Base-by-base conservation (phyloP, 306 rosid species). In the Fragaria ananassa region DNA sequence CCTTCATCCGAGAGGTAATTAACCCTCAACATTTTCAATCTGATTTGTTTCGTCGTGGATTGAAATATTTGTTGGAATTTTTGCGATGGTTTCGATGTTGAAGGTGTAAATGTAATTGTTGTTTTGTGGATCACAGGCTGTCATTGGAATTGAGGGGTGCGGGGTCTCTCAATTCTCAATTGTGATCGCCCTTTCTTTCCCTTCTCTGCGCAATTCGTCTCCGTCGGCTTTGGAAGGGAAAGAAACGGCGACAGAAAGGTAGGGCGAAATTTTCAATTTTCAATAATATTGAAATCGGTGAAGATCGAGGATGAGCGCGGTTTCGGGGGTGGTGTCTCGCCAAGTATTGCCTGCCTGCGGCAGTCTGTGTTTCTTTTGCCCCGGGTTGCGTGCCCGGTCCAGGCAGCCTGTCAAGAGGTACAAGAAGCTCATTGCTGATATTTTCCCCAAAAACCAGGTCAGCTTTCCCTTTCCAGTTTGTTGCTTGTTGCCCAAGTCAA, bases 391-490 rank as follows among this genome's bases (percentile, higher is more conserved):
- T 82, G 82, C 97, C 67, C 86, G 99, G 89, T 96, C 99, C 35
- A 87, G 98, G 74, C 99, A 96, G 85, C 99, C 99, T 35, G 97
- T 96, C 51, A 96, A 96, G 93, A 89, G 99, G 86, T 96, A 96
- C 93, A 96, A 96, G 97, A 96, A 91, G 89, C 92, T 96, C 82
- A 89, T 96, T 42, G 89, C 98, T 61, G 98, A 92, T 9, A 91
- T 91, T 83, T 92, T 96, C 51, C 99, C 99, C 74, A 97, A 92
- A 19, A 86, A 88, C 69, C 90, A 81, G 99, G 99, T 95, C 9
- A 10, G 49, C 49, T 13, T 11, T 45, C 49, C 14, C 13, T 45
- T 1, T 17, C 88, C 66, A 17, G 14, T 63, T 13, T 8, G 66
- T 60, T 69, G 5, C 66, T 68, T 68, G 49, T 60, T 70, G 41